Conservation (phyloP, 2,329 filamentous ascomycete genomes). For the Anthostomella pinea region DNA sequence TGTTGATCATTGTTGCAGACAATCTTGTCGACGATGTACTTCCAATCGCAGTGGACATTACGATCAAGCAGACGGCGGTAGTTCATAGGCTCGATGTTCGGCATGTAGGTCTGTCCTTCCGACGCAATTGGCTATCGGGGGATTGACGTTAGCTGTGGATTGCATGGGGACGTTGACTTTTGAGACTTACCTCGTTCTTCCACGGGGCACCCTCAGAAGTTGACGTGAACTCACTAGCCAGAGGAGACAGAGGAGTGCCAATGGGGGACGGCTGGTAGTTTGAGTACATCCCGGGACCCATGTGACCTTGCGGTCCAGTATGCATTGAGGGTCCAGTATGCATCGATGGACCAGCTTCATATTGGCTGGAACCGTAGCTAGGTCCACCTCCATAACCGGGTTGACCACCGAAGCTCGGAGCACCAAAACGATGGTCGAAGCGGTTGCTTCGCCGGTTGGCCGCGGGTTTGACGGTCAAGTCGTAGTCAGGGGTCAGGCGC, state of each 20-base stretch:
- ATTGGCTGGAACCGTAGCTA: conserved; percentile 32
- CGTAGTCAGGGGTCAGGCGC: conserved; percentile 47
- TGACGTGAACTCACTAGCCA: conserved; percentile 71
- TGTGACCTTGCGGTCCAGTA: conserved; percentile 33
- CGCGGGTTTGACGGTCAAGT: conserved; percentile 43
- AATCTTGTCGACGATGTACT: conserved; percentile 99
- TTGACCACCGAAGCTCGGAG: conserved; percentile 33
- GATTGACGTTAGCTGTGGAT: conserved; percentile 20
- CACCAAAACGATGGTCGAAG: conserved; percentile 40
- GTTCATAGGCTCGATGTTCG: conserved; percentile 88
- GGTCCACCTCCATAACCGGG: conserved; percentile 32
- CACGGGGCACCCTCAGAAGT: conserved; percentile 41
- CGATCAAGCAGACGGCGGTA: conserved; percentile 93
- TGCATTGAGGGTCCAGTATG: too few relatives aligned
- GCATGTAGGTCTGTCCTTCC: conserved; percentile 74
- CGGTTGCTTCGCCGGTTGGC: conserved; percentile 45
- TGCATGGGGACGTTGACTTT: neutral
- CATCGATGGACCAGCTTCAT: conserved; percentile 35
- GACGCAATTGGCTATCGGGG: conserved; percentile 42
- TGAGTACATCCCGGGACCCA: conserved; percentile 32
- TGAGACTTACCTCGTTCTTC: conserved; percentile 52
- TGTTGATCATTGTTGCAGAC: conserved; percentile 99
- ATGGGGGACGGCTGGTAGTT: conserved; percentile 27
- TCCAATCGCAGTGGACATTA: conserved; percentile 98
- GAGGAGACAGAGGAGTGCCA: conserved; percentile 66